Base-by-base conservation (phyloP, 306 rosid genomes). In the Rosa persica region DNA sequence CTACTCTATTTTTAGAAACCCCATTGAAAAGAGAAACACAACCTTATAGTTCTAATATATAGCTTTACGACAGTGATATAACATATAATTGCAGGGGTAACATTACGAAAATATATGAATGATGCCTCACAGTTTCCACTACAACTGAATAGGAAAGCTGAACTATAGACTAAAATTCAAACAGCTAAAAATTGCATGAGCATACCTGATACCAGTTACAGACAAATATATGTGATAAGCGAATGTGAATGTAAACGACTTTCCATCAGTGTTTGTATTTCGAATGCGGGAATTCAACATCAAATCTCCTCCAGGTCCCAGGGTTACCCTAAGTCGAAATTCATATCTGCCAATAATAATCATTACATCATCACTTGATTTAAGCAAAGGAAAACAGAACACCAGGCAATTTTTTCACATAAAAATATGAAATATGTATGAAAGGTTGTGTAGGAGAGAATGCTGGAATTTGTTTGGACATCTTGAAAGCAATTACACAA, bases 201-300 rank as follows among this genome's bases (percentile, higher is more conserved):
- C 46, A 30, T 58, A 93, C 96, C 96, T 81, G 87, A 93, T 83
- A 75, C 89, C 96, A 5, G 88, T 84, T 70, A 93, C 89, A 72
- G 76, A 72, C 68, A 93, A 80, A 80, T 90, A 88, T 36, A 96
- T 80, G 72, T 88, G 89, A 68, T 88, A 90, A 78, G 98, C 89
- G 80, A 93, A 90, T 58, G 96, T 87, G 86, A 93, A 93, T 36
- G 88, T 79, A 80, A 93, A 88, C 0, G 91, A 76, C 82, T 87
- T 89, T 52, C 93, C 98, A 84, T 89, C 96, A 20, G 80, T 84
- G 55, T 87, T 89, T 67, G 93, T 88, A 77, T 93, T 93, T 76
- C 96, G 89, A 78, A 90, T 88, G 61, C 98, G 90, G 11, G 98
- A 89, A 11, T 91, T 91, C 86, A 90, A 39, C 91, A 84, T 80